Conservation (phyloP, 2,329 filamentous ascomycete species). For the Plectosphaerella cucumerina region DNA sequence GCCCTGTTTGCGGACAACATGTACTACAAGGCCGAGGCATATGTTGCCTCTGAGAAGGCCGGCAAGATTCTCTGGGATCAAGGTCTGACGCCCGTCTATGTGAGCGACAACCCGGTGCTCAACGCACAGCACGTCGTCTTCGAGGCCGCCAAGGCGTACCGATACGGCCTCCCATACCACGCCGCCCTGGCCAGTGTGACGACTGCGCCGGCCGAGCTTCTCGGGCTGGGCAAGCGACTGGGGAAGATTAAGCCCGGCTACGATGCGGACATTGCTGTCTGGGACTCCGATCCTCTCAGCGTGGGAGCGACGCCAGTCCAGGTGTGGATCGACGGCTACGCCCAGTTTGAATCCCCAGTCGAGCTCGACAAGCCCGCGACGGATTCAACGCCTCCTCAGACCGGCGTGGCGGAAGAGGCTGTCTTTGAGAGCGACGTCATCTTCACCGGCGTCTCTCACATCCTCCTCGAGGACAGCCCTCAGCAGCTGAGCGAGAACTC, state of each 20-base stretch:
- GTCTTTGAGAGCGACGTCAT: slow-evolving; percentile 33
- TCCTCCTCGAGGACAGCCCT: slow-evolving; percentile 39
- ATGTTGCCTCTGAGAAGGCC: slow-evolving; percentile 60
- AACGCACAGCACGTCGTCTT: slow-evolving; percentile 68
- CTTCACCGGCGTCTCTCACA: slow-evolving; percentile 52
- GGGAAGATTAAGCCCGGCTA: slow-evolving; percentile 60
- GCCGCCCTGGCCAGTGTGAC: slow-evolving; percentile 56
- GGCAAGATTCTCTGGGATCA: slow-evolving; percentile 63
- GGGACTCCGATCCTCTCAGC: slow-evolving; percentile 59
- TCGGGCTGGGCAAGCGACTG: slow-evolving; percentile 53
- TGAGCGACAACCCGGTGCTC: slow-evolving; percentile 67
- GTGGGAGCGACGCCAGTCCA: slow-evolving; percentile 56
- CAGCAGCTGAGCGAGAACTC: slow-evolving; percentile 16
- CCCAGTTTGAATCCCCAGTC: slow-evolving; percentile 52
- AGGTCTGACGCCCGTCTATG: slow-evolving; percentile 62
- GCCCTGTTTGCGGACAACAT: slow-evolving; percentile 70
- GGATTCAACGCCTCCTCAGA: slow-evolving; percentile 21
- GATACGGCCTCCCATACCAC: slow-evolving; percentile 58
- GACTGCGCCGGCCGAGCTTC: slow-evolving; percentile 51
- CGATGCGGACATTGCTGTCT: slow-evolving; percentile 58
- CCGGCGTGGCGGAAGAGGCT: slow-evolving; percentile 22
- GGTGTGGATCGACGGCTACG: slow-evolving; percentile 59
- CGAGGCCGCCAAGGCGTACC: slow-evolving; percentile 56
- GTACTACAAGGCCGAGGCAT: slow-evolving; percentile 68
- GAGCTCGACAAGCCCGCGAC: slow-evolving; percentile 46